Evolutionary conservation across 257 asterid genomes (phyloP), one percentile per base, ranked within the genome.

Genomic region (Nicotiana undulata): DNA sequence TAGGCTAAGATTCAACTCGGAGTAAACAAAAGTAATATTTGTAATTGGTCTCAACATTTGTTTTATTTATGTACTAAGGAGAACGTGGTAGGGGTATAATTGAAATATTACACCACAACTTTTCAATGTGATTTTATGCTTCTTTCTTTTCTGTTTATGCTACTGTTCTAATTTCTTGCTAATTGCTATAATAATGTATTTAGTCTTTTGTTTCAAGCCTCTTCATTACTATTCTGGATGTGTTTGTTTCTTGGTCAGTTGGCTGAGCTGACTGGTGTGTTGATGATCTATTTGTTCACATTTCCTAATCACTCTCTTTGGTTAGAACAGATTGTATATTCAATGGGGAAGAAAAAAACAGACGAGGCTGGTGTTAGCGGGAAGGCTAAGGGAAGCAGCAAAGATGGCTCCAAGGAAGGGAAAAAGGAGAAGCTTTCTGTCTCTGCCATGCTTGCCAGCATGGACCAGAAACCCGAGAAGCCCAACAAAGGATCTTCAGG

Each of bases 261-360:
- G 60, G 40, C 15, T 72, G 16, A 46, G 60, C 60, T 70, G 59
- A 70, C 77, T 70, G 59, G 22, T 44, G 34, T 70, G 46, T 12
- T 46, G 77, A 22, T 7, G 3, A 72, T 46, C 78, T 46, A 72
- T 22, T 44, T 72, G 20, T 46, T 72, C 40, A 15, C 28, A 22
- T 8, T 72, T 72, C 7, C 60, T 72, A 22, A 72, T 15, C 15
- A 3, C 20, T 15, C 8, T 72, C 24, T 22, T 72, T 46, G 78
- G 78, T 46, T 24, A 46, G 24, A 46, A 72, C 61, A 72, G 78
- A 72, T 24, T 46, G 60, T 49, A 46, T 46, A 72, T 60, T 17
- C 77, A 10, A 90, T 92, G 97, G 97, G 93, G 9, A 92, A 87
- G 90, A 92, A 89, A 85, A 90, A 89, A 81, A 75, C 87, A 8